Conservation (phyloP, 768 basidiomycete genomes). For the Mycena alexandri region DNA sequence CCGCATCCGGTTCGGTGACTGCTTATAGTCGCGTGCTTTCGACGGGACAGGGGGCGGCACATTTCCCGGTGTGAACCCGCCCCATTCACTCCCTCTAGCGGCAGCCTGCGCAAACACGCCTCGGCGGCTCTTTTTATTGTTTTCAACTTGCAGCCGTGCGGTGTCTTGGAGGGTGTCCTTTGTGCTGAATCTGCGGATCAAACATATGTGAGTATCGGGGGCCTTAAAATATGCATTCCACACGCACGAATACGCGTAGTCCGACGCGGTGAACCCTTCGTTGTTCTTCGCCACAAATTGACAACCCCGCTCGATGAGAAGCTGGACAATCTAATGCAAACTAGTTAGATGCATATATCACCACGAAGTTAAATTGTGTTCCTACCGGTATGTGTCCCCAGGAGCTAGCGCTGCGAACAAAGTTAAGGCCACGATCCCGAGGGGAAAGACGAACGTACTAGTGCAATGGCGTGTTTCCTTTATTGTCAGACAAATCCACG, state of each 20-base stretch:
- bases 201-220: conserved; percentile 12
- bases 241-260: conserved; percentile 91
- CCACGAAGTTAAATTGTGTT: conserved; percentile 17
- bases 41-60: conserved; percentile 62
- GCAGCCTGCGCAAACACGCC: conserved; percentile 81
- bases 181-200: conserved; percentile 69
- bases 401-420: conserved; percentile 76
- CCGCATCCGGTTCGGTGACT: conserved; percentile 68
- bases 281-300: conserved; percentile 88
- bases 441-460: conserved; percentile 69
- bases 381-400: conserved; percentile 88
- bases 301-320: conserved; percentile 91
- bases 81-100: conserved; percentile 74
- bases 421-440: conserved; percentile 26
- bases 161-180: conserved; percentile 85
- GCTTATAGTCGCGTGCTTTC: conserved; percentile 56
- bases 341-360: conserved; percentile 16
- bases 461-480: conserved; percentile 93
- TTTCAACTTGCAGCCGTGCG: conserved; percentile 82
- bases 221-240: background rate
- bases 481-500: conserved; percentile 88
- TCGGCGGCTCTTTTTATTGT: conserved; percentile 81
- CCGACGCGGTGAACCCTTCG: conserved; percentile 90
- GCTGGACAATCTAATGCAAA: conserved; percentile 73
- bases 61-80: conserved; percentile 47